Evolutionary conservation across 2,329 filamentous ascomycete species (phyloP).

Genomic region (Cryphonectria carpinicola): DNA sequence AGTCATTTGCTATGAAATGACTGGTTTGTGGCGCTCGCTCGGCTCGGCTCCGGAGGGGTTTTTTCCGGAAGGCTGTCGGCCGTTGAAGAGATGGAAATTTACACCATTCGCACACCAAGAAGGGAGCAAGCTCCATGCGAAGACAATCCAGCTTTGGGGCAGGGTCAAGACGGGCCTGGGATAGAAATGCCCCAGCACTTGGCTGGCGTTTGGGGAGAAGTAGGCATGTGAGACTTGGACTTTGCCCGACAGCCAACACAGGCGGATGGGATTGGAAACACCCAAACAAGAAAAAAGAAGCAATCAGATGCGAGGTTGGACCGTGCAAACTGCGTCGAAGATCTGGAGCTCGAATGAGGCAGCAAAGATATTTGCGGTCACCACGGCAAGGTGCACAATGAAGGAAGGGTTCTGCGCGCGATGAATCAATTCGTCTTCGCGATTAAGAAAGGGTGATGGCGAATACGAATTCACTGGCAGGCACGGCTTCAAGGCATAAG

Average conservation of each 20-base stretch:
- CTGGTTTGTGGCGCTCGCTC: neutral
- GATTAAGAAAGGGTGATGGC: neutral
- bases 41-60: neutral
- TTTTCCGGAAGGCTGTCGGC: neutral
- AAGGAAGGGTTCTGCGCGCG: neutral
- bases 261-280: neutral
- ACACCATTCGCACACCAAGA: neutral
- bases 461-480: neutral
- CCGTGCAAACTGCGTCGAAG: neutral
- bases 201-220: neutral
- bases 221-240: neutral
- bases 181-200: neutral
- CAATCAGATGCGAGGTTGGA: neutral
- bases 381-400: neutral
- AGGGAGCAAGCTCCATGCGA: neutral
- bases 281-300: neutral
- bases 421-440: neutral
- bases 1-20: slow-evolving; percentile 33
- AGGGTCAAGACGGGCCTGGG: neutral
- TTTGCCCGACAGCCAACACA: neutral
- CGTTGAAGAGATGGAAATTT: neutral
- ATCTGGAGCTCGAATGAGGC: neutral
- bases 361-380: neutral
- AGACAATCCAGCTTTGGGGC: neutral
- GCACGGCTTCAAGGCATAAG: neutral